Base-by-base conservation (phyloP, 148 eudicot species). In the Camellia lanceoleosa region DNA sequence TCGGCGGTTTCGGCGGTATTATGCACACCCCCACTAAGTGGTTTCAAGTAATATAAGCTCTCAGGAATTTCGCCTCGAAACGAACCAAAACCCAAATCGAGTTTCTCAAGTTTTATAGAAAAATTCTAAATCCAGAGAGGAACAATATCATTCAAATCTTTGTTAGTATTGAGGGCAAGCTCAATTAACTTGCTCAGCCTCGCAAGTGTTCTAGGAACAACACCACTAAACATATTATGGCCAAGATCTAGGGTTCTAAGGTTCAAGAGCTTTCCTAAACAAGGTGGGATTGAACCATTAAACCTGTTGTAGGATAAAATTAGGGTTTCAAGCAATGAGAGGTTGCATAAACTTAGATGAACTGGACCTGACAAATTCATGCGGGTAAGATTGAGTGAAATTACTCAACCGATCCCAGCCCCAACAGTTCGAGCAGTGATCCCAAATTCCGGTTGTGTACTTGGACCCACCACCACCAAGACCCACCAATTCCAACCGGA, bases 91-190 rank as follows among this genome's bases (percentile, higher is more conserved):
- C 94, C 88, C 88, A 94, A 82, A 81, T 90, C 86, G 18, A 94
- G 80, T 44, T 70, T 90, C 60, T 89, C 85, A 7, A 92, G 87
- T 74, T 63, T 77, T 60, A 44, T 30, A 4, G 96, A 94, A 75
- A 88, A 87, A 85, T 92, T 90, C 69, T 92, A 94, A 74, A 94
- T 83, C 93, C 96, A 92, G 64, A 76, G 15, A 4, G 93, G 98
- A 74, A 94, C 73, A 58, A 74, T 80, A 62, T 91, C 98, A 73
- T 85, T 88, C 80, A 84, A 81, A 78, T 69, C 71, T 68, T 75
- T 81, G 79, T 82, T 93, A 76, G 79, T 85, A 80, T 78, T 84
- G 82, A 93, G 80, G 59, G 65, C 74, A 75, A 93, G 88, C 86
- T 82, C 87, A 79, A 67, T 74, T 70, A 93, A 80, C 68, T 68